Conservation (phyloP, 805 yeast genomes). For the Candida ipomoeae region DNA sequence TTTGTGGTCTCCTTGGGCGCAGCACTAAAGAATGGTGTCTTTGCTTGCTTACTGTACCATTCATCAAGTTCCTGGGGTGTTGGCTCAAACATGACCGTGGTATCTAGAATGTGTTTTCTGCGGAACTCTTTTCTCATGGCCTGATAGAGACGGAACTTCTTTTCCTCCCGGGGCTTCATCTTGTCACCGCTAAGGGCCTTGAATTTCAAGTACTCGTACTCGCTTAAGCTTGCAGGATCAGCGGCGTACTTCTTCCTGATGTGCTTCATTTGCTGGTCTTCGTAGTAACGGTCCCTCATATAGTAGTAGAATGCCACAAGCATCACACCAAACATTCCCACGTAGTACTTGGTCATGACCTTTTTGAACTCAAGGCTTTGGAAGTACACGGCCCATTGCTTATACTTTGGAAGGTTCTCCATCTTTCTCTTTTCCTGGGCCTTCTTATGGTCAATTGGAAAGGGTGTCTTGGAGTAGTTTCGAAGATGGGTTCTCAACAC, state of each 20-base stretch:
- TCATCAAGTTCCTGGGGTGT: constrained; percentile 38
- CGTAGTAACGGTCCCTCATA: constrained; percentile 61
- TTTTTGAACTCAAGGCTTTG: constrained; percentile 56
- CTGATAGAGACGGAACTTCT: constrained; percentile 56
- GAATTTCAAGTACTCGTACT: constrained; percentile 60
- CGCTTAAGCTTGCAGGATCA: constrained; percentile 42
- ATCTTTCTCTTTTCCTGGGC: constrained; percentile 23
- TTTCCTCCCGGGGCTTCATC: constrained; percentile 60
- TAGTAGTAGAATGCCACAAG: constrained; percentile 57
- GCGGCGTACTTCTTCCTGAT: constrained; percentile 35
- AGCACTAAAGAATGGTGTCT: constrained; percentile 20
- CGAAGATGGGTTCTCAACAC: not conserved
- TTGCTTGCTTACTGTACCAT: constrained; percentile 38
- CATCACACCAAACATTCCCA: constrained; percentile 56
- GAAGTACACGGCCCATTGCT: constrained; percentile 38
- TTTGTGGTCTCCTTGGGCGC: constrained; percentile 21
- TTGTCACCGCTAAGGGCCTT: constrained; percentile 55
- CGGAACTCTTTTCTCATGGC: constrained; percentile 47
- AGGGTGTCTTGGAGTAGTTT: constrained; percentile 26
- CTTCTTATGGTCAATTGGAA: constrained; percentile 33
- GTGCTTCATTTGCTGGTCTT: constrained; percentile 55
- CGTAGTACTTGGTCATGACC: constrained; percentile 54
- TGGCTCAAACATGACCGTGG: constrained; percentile 36
- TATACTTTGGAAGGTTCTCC: constrained; percentile 32
- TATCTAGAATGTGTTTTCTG: constrained; percentile 33